Percentiles rank a stretch among this genome's conserved stretches.
Conservation (phyloP, 208 protist species). For the Naegleria gruberi region DNA sequence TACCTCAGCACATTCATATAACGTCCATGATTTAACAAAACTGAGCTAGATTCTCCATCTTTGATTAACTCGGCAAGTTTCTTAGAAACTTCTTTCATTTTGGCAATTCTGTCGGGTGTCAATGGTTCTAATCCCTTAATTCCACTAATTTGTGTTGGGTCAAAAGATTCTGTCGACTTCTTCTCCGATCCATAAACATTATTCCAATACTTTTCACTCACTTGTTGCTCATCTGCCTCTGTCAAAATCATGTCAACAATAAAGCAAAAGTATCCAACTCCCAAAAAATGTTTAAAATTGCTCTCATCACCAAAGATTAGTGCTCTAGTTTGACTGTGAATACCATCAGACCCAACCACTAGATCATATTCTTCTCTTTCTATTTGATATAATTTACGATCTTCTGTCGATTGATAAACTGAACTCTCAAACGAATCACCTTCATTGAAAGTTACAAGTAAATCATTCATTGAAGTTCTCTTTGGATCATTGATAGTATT, state of each 20-base stretch:
- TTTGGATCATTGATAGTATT: too few species aligned
- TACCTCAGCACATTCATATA: neutral
- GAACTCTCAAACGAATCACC: neutral
- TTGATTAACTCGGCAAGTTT: neutral
- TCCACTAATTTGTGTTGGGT: neutral
- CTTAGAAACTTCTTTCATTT: neutral
- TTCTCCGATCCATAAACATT: neutral
- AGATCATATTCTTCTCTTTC: neutral
- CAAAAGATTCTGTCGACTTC: neutral
- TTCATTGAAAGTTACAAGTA: neutral
- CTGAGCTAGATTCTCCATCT: neutral
- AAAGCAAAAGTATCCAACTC: neutral
- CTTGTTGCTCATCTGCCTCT: neutral
- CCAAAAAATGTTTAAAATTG: neutral
- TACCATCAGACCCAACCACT: neutral
- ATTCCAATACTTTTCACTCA: neutral
- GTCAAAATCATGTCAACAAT: neutral
- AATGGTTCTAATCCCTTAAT: neutral
- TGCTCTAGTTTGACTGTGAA: neutral
- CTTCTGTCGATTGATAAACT: neutral
- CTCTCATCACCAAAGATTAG: constrained; percentile 3
- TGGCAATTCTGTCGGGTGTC: neutral
- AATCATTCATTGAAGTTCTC: neutral
- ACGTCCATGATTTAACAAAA: neutral
- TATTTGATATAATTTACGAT: neutral